Conservation (phyloP, 371 early-diverging fungal species). For the Umbelopsis sp. region DNA sequence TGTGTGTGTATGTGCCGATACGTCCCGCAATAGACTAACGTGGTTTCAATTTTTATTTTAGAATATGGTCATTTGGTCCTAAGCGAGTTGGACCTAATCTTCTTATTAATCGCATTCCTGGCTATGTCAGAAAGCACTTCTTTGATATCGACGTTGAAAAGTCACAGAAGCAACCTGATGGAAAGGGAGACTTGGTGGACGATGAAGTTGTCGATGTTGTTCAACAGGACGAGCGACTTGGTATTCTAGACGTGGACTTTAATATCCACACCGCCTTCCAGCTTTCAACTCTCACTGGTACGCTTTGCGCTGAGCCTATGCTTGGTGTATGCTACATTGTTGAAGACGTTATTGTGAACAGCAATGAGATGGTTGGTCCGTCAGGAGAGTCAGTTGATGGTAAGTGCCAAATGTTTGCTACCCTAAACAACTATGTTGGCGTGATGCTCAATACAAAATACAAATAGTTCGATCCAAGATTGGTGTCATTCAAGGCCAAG, state of each 20-base stretch:
- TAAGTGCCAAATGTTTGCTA: conserved; percentile 15
- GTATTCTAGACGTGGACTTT: conserved; percentile 73
- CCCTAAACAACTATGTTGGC: neutral
- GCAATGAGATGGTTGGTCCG: conserved; percentile 26
- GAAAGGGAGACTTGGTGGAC: conserved; percentile 23
- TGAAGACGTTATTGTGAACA: conserved; percentile 67
- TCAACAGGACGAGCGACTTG: conserved; percentile 29
- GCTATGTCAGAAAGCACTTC: conserved; percentile 55
- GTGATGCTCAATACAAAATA: conserved; percentile 18
- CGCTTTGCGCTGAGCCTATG: conserved; percentile 94
- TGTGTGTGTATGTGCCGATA: neutral
- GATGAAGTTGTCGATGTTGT: conserved; percentile 43
- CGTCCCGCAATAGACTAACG: conserved; percentile 3
- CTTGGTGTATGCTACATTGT: conserved; percentile 88
- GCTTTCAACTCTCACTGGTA: conserved; percentile 87
- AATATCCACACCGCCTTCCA: conserved; percentile 93
- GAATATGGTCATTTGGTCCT: conserved; percentile 81
- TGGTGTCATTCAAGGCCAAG: conserved; percentile 76
- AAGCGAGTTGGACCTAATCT: conserved; percentile 90
- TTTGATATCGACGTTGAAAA: conserved; percentile 43
- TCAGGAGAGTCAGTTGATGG: conserved; percentile 35
- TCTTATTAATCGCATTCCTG: conserved; percentile 73
- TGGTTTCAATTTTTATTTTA: conserved; percentile 1
- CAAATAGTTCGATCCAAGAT: conserved; percentile 49
- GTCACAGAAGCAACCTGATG: conserved; percentile 18